A percentile compares a stretch with the other conserved stretches of the same genome.
phyloP scores from a whole-genome alignment of 2,329 filamentous ascomycete genomes.

The Trichoderma sp. region DNA sequence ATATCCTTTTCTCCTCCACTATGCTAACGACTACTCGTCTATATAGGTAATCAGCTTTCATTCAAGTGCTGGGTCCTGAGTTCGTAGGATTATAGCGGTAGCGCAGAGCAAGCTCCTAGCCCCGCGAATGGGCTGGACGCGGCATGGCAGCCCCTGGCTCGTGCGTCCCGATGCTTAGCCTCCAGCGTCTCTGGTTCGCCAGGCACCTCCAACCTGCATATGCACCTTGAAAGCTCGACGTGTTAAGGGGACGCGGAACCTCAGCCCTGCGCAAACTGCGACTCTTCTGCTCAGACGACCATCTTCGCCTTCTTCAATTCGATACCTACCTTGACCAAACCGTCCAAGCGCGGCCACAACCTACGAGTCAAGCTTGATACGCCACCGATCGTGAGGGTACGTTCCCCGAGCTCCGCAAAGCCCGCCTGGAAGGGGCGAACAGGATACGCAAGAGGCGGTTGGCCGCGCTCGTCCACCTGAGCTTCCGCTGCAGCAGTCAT shows the following conservation, averaged over 20 bases:
- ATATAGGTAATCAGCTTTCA: background rate
- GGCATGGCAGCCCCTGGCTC: constrained; percentile 17
- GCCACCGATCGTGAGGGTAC: background rate
- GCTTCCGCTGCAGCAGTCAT: background rate
- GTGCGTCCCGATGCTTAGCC: constrained; percentile 25
- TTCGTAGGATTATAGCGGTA: background rate
- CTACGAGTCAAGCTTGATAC: background rate
- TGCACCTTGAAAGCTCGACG: constrained; percentile 9
- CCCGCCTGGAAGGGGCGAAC: background rate
- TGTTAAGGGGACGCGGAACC: constrained; percentile 9
- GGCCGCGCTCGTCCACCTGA: background rate
- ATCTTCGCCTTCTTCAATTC: background rate
- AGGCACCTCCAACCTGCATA: background rate
- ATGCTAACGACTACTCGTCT: background rate
- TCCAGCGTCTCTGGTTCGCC: constrained; percentile 6
- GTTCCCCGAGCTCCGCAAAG: background rate
- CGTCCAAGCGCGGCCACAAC: background rate
- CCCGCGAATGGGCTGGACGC: constrained; percentile 3
- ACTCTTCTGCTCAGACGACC: background rate
- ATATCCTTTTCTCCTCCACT: background rate
- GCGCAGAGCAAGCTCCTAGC: background rate
- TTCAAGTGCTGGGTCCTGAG: background rate
- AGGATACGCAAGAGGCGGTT: background rate
- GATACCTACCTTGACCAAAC: too few species aligned
- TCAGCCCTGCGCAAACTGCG: constrained; percentile 6